A percentile compares a stretch with the other conserved stretches of the same genome.
Conservation (phyloP, 2,329 filamentous ascomycete genomes). For the Fusarium nygamai region DNA sequence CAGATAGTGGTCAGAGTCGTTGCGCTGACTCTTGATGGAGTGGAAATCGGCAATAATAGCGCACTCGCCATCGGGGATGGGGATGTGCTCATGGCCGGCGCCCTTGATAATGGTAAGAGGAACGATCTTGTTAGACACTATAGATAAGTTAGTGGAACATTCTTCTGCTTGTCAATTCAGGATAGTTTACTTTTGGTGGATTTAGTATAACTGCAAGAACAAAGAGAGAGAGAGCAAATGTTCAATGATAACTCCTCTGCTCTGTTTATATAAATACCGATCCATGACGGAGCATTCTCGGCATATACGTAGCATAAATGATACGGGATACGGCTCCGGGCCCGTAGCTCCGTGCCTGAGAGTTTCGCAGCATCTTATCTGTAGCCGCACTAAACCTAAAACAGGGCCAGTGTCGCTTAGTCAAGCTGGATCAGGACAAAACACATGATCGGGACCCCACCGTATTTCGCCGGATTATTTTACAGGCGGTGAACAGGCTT, state of each 20-base stretch:
- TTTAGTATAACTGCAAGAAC: background rate
- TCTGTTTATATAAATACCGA: background rate
- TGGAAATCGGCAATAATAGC: slow-evolving; percentile 30
- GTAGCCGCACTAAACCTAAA: background rate
- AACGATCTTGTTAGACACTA: slow-evolving; percentile 31
- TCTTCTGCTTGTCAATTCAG: background rate
- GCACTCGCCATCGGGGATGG: slow-evolving; percentile 20
- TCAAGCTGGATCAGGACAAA: background rate
- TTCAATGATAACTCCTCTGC: fast-evolving
- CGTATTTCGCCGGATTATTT: background rate
- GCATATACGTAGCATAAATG: background rate
- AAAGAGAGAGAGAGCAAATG: too few species aligned
- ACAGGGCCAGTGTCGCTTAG: background rate
- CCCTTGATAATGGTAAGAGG: slow-evolving; percentile 35
- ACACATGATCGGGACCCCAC: slow-evolving; percentile 16
- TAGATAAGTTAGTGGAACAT: background rate
- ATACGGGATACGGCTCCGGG: slow-evolving; percentile 11
- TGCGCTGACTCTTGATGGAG: slow-evolving; percentile 12
- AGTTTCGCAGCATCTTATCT: background rate
- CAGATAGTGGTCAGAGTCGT: slow-evolving; percentile 5
- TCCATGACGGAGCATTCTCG: background rate
- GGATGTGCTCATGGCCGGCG: slow-evolving; percentile 29
- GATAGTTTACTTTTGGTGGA: background rate
- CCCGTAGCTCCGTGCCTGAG: background rate
- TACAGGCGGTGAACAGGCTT: background rate